Evolutionary conservation across 768 basidiomycete genomes (phyloP).

Genomic region (Cystobasidium ongulense): DNA sequence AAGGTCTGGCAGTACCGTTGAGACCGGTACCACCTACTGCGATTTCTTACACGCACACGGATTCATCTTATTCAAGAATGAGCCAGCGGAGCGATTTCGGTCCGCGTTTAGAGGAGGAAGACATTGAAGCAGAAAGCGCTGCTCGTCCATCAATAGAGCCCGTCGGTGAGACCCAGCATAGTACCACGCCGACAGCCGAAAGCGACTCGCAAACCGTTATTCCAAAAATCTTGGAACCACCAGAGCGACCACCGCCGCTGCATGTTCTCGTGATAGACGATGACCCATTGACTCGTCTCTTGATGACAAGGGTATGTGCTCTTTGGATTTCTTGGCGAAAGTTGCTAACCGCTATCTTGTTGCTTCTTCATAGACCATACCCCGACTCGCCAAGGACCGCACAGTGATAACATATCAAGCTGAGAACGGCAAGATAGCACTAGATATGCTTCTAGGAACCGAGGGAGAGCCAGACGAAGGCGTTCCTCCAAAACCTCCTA

Average conservation of each 20-base stretch:
- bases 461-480: conserved; percentile 6
- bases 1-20: too few relatives aligned
- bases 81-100: too few relatives aligned
- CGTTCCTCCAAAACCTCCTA: background rate
- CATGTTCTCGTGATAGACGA: conserved; percentile 46
- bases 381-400: conserved; percentile 55
- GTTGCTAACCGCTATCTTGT: too few relatives aligned
- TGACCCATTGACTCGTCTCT: conserved; percentile 65
- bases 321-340: too few relatives aligned
- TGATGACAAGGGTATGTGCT: conserved; percentile 62
- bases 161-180: background rate
- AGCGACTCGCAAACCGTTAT: background rate
- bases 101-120: too few relatives aligned
- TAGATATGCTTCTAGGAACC: conserved; percentile 60
- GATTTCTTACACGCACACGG: too few relatives aligned
- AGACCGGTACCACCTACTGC: too few relatives aligned
- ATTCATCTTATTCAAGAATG: too few relatives aligned
- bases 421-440: conserved; percentile 70
- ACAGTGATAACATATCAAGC: conserved; percentile 58
- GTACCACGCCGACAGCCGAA: background rate
- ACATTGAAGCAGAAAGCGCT: too few relatives aligned
- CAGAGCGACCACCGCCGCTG: conserved; percentile 18
- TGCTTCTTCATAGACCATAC: background rate
- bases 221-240: background rate
- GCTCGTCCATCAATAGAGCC: too few relatives aligned